Conservation (phyloP, 805 yeast genomes). For the Yarrowia bubula region DNA sequence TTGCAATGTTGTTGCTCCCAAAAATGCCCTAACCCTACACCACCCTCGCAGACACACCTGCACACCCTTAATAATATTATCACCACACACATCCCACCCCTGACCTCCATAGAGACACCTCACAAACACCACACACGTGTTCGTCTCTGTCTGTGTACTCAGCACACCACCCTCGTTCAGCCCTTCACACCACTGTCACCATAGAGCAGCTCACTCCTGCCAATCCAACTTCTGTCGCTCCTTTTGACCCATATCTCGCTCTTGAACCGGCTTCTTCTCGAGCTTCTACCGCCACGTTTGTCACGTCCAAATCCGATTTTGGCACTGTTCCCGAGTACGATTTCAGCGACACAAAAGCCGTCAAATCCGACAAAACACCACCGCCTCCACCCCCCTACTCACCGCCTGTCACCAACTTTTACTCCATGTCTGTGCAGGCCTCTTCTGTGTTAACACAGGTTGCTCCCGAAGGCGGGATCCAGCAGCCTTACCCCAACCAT, state of each 20-base stretch:
- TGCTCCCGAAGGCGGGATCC: conserved; percentile 42
- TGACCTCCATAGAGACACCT: background rate
- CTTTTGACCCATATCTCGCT: conserved; percentile 13
- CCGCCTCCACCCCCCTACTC: conserved; percentile 36
- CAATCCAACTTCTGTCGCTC: conserved; percentile 22
- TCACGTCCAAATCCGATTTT: conserved; percentile 8
- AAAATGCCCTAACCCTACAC: background rate
- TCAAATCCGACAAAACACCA: background rate
- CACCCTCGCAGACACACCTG: background rate
- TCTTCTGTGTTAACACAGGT: conserved; percentile 68
- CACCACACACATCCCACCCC: background rate
- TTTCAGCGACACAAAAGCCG: background rate
- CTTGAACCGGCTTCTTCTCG: background rate
- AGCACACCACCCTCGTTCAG: background rate
- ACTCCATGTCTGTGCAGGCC: conserved; percentile 33
- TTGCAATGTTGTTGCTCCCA: background rate
- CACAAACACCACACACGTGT: background rate
- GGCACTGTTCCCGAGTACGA: conserved; percentile 11
- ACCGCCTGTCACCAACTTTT: conserved; percentile 31
- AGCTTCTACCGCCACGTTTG: conserved; percentile 11
- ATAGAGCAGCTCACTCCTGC: conserved; percentile 7
- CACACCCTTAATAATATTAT: conserved; percentile 5
- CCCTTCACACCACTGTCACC: background rate
- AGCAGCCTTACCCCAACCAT: conserved; percentile 17
- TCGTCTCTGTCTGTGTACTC: no score